These are phyloP conservation scores for Blastomyces percursus DNA, from an alignment of 2,329 filamentous ascomycete species.

Conservation along the genomic window DNA sequence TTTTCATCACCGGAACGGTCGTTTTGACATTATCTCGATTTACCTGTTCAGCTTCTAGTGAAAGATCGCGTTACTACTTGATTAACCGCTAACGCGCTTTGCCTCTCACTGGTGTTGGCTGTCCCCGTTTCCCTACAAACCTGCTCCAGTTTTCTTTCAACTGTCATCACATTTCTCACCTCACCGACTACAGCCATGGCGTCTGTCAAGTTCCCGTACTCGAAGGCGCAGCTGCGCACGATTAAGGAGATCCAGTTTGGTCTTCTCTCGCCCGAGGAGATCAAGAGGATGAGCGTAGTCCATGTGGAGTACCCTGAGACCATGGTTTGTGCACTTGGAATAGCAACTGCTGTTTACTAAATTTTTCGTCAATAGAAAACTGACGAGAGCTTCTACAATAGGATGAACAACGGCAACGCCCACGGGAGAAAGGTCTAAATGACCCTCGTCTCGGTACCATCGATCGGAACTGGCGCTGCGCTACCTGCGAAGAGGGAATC, in stretches of 20 bases:
- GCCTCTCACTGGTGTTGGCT: neutral
- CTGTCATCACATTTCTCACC: constrained; percentile 8
- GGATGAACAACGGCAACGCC: constrained; percentile 84
- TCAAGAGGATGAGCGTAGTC: constrained; percentile 96
- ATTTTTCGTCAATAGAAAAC: neutral
- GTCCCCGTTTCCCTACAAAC: neutral
- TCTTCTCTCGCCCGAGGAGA: constrained; percentile 93
- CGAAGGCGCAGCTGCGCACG: constrained; percentile 89
- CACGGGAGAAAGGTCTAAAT: constrained; percentile 83
- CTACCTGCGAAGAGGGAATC: constrained; percentile 92
- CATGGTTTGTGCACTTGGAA: constrained; percentile 48
- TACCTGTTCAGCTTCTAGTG: neutral
- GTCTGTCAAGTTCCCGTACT: constrained; percentile 82
- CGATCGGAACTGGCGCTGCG: constrained; percentile 89
- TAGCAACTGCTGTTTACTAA: constrained; percentile 2
- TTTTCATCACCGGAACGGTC: constrained; percentile 22
- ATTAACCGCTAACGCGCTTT: neutral
- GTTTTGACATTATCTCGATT: constrained; percentile 1
- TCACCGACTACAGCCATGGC: constrained; percentile 56
- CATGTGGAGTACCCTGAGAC: constrained; percentile 98
- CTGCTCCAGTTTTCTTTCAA: neutral
- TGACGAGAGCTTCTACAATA: constrained; percentile 22
- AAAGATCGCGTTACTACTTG: neutral
- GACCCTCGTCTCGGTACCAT: constrained; percentile 94
- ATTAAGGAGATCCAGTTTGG: constrained; percentile 99